A percentile compares a stretch with the other conserved stretches of the same genome.
Evolutionary conservation across 106 monocot genomes (phyloP).

Genomic region (Narthecium ossifragum): DNA sequence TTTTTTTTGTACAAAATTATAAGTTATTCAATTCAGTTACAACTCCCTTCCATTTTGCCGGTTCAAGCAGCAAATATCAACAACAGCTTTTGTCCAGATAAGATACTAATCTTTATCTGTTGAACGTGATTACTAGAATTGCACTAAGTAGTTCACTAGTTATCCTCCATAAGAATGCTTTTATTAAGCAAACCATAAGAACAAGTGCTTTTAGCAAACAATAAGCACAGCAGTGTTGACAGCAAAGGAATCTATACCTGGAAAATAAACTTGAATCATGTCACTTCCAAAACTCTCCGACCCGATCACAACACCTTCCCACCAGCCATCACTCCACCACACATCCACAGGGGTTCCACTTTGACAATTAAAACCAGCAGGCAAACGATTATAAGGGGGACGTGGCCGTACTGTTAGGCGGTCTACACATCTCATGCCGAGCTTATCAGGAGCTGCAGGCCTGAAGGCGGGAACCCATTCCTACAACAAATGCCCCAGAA

Average conservation of each 20-base stretch:
- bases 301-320: slow-evolving; percentile 84
- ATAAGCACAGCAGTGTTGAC: neutral
- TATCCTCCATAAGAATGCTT: neutral
- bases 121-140: too few relatives aligned
- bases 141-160: too few relatives aligned
- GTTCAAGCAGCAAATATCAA: too few relatives aligned
- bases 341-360: slow-evolving; percentile 72
- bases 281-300: slow-evolving; percentile 32
- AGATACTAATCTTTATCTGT: neutral
- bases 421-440: slow-evolving; percentile 58
- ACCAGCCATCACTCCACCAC: slow-evolving; percentile 95
- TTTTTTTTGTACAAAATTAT: too few relatives aligned
- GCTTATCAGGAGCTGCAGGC: slow-evolving; percentile 60
- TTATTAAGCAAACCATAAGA: neutral
- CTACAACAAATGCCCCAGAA: slow-evolving; percentile 33
- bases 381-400: slow-evolving; percentile 20
- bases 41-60: too few relatives aligned
- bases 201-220: neutral
- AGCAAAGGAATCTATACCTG: slow-evolving; percentile 39
- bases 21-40: too few relatives aligned
- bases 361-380: slow-evolving; percentile 23
- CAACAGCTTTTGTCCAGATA: too few relatives aligned
- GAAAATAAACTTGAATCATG: slow-evolving; percentile 68
- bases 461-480: slow-evolving; percentile 72
- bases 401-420: slow-evolving; percentile 68